A percentile compares a stretch with the other conserved stretches of the same genome.
Evolutionary conservation across 1,284 basidiomycete genomes (phyloP).

Genomic region (Heterobasidion occidentale): DNA sequence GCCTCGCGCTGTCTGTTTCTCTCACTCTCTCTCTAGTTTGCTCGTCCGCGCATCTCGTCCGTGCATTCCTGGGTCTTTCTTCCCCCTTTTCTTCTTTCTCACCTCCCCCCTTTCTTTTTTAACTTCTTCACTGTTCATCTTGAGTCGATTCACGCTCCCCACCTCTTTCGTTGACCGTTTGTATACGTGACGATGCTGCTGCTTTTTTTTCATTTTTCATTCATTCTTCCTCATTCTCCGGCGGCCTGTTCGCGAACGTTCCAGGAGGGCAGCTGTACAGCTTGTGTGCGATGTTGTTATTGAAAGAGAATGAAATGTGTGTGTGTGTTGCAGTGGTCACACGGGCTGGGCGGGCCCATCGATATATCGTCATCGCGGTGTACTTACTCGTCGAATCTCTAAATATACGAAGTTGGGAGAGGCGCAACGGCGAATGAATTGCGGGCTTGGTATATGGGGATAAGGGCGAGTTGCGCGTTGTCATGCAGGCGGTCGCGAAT

Average conservation of each 20-base stretch:
- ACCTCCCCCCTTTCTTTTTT: not conserved
- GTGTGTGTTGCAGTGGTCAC: too few relatives aligned
- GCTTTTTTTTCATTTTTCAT: not conserved
- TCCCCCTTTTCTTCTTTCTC: not conserved
- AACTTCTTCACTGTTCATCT: not conserved
- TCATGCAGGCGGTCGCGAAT: too few relatives aligned
- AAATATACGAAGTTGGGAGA: not conserved
- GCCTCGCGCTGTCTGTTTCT: not conserved
- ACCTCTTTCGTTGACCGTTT: slow-evolving; percentile 6
- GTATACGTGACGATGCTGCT: slow-evolving; percentile 9
- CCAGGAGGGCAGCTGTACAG: not conserved
- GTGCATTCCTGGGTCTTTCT: not conserved
- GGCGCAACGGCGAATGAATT: not conserved
- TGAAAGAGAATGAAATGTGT: too few relatives aligned
- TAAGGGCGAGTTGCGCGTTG: not conserved
- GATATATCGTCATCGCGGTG: too few relatives aligned
- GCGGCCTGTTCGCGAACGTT: not conserved
- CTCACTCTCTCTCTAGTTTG: not conserved
- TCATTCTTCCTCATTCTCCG: too few relatives aligned
- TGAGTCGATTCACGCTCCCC: slow-evolving; percentile 2
- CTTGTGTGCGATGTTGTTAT: not conserved
- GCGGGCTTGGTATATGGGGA: not conserved
- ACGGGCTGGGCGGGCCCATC: too few relatives aligned
- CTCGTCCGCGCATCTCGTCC: not conserved
- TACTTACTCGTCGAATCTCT: too few relatives aligned